A percentile compares a stretch with the other conserved stretches of the same genome.
phyloP scores from a whole-genome alignment of 1,139 yeast species.

The Meyerozyma elateridarum region DNA sequence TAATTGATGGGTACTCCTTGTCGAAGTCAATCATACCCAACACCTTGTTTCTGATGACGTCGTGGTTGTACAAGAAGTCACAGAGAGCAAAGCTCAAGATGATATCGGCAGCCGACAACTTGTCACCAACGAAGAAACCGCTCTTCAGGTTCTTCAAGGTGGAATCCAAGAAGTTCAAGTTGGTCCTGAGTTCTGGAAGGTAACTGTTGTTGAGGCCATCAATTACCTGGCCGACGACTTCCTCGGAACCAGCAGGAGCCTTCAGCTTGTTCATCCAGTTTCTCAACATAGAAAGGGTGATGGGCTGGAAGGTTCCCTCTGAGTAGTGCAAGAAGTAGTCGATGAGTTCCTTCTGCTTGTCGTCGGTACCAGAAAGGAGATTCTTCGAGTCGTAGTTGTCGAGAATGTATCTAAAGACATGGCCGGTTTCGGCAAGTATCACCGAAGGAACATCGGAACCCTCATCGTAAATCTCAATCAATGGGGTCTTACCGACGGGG shows the following conservation, averaged over 20 bases:
- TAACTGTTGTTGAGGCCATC: slow-evolving; percentile 39
- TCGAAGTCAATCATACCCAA: slow-evolving; percentile 10
- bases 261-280: slow-evolving; percentile 32
- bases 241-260: slow-evolving; percentile 46
- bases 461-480: slow-evolving; percentile 40
- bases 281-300: slow-evolving; percentile 37
- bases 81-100: slow-evolving; percentile 44
- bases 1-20: slow-evolving; percentile 20
- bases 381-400: slow-evolving; percentile 34
- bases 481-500: slow-evolving; percentile 55
- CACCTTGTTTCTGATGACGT: slow-evolving; percentile 9
- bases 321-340: slow-evolving; percentile 51
- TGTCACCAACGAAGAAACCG: slow-evolving; percentile 52
- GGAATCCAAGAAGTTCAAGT: slow-evolving; percentile 39
- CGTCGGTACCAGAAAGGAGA: slow-evolving; percentile 26
- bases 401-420: slow-evolving; percentile 41
- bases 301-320: slow-evolving; percentile 55
- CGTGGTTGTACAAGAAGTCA: slow-evolving; percentile 11
- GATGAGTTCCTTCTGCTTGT: slow-evolving; percentile 32
- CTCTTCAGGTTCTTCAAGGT: slow-evolving; percentile 34
- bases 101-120: slow-evolving; percentile 57
- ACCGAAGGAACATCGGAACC: slow-evolving; percentile 37
- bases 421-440: slow-evolving; percentile 44
- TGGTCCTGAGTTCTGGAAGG: slow-evolving; percentile 35
- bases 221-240: slow-evolving; percentile 35